Evolutionary conservation across 83 land plant genomes (phyloP).

Genomic region (Diphasiastrum complanatum): DNA sequence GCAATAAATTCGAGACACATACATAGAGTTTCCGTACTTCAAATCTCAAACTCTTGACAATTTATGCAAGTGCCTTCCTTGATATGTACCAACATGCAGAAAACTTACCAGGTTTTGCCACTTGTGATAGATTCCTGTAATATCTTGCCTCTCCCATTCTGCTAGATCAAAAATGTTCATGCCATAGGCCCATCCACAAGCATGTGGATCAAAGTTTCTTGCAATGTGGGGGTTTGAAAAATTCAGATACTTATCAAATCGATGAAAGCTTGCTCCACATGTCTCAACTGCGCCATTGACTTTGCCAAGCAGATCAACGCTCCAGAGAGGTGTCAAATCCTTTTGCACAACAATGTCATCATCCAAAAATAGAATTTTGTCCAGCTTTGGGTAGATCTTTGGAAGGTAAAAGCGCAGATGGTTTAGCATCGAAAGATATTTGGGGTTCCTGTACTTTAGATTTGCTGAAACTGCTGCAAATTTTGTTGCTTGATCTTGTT

Average conservation of each 20-base stretch:
- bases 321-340: slow-evolving; percentile 52
- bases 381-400: slow-evolving; percentile 53
- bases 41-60: too few relatives aligned
- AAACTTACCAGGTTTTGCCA: slow-evolving; percentile 57
- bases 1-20: too few relatives aligned
- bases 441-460: slow-evolving; percentile 61
- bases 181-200: slow-evolving; percentile 79
- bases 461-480: slow-evolving; percentile 51
- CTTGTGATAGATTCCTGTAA: slow-evolving; percentile 60
- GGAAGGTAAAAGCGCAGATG: slow-evolving; percentile 67
- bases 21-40: too few relatives aligned
- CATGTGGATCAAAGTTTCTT: slow-evolving; percentile 48
- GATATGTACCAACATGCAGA: neutral
- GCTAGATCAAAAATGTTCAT: slow-evolving; percentile 60
- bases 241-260: slow-evolving; percentile 67
- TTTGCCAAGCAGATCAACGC: slow-evolving; percentile 48
- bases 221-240: slow-evolving; percentile 59
- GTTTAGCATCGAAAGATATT: slow-evolving; percentile 62
- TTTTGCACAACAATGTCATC: slow-evolving; percentile 72
- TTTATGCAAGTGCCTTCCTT: slow-evolving; percentile 1
- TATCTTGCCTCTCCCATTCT: slow-evolving; percentile 54
- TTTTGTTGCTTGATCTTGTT: slow-evolving; percentile 47
- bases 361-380: slow-evolving; percentile 59
- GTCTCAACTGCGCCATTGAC: slow-evolving; percentile 76
- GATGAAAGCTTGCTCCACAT: slow-evolving; percentile 62